phyloP scores from a whole-genome alignment of 2,329 filamentous ascomycete species.

The Colletotrichum destructivum region DNA sequence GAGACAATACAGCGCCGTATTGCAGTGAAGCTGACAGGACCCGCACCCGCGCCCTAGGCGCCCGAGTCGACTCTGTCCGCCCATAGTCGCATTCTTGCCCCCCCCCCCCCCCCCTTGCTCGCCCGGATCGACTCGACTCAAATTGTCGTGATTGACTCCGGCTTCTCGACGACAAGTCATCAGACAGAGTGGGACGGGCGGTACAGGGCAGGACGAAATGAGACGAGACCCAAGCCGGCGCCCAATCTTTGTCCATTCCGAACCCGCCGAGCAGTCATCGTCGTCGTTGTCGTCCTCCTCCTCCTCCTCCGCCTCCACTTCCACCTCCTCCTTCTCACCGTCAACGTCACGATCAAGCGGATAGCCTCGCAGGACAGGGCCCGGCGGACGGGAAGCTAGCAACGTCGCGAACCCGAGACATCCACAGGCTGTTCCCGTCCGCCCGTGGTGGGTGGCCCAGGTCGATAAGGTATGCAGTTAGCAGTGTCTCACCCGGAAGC shows the following conservation, averaged over 20 bases:
- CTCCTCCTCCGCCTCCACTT: neutral
- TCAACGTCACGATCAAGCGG: neutral
- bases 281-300: neutral
- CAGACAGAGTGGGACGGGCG: slow-evolving; percentile 8
- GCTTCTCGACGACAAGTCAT: neutral
- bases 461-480: neutral
- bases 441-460: neutral
- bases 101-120: neutral
- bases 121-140: neutral
- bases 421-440: neutral
- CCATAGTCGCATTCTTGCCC: slow-evolving; percentile 8
- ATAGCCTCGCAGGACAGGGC: neutral
- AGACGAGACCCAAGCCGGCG: neutral
- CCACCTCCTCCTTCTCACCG: neutral
- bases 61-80: neutral
- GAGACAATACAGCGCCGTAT: neutral
- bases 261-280: neutral
- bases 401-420: neutral
- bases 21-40: neutral
- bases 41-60: slow-evolving; percentile 8
- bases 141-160: slow-evolving; percentile 9
- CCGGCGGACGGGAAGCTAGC: neutral
- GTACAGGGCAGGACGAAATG: slow-evolving; percentile 1
- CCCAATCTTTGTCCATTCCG: slow-evolving; percentile 7
- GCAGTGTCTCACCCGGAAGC: slow-evolving; percentile 8